These are phyloP conservation scores for Cicer bijugum DNA, from an alignment of 306 rosid species.

Conservation along the genomic window DNA sequence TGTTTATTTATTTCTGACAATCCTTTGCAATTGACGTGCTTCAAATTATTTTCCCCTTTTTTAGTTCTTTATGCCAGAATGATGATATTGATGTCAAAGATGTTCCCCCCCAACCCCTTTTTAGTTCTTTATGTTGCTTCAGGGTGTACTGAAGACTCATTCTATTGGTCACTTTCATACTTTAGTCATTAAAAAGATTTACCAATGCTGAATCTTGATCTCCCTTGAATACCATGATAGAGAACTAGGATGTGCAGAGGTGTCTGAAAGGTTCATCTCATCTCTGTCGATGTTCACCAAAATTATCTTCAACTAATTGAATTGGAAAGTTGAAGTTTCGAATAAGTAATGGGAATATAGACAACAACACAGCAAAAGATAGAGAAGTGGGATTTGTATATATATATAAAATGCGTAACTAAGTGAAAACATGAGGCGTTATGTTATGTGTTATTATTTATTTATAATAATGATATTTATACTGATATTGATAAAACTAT, in stretches of 20 bases:
- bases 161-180: not conserved
- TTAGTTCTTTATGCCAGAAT: not conserved
- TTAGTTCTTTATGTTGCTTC: constrained; percentile 11
- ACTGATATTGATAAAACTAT: not conserved
- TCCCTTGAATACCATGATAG: constrained; percentile 20
- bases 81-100: not conserved
- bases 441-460: not conserved
- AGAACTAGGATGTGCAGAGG: constrained; percentile 31
- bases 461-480: not conserved
- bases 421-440: not conserved
- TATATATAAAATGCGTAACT: not conserved
- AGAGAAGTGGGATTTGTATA: constrained; percentile 27
- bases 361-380: not conserved
- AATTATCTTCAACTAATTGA: constrained; percentile 27
- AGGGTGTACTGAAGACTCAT: not conserved
- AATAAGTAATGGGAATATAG: constrained; percentile 13
- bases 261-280: constrained; percentile 30
- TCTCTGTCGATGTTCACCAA: constrained; percentile 35
- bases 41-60: not conserved
- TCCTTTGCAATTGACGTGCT: constrained; percentile 28
- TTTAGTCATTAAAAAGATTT: constrained; percentile 30
- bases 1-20: not conserved
- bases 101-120: not conserved
- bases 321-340: constrained; percentile 35
- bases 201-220: constrained; percentile 8